Conservation (phyloP, 371 early-diverging fungal genomes). For the Sporodiniella umbellata region DNA sequence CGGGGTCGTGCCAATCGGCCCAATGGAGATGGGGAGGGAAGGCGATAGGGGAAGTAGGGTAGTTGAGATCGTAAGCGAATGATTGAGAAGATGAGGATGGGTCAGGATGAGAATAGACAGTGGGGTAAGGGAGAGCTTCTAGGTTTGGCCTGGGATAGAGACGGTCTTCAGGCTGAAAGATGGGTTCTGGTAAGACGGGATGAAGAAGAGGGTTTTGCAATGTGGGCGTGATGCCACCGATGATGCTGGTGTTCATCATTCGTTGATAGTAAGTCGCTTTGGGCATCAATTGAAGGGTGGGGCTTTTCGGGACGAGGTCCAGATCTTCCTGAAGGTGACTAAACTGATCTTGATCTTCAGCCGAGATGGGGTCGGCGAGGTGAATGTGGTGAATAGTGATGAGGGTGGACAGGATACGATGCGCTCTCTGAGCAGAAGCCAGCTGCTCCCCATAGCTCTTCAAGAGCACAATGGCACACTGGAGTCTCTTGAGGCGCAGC, state of each 20-base stretch:
- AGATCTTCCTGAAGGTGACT: background rate
- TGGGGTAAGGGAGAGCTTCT: background rate
- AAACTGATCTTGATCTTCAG: conserved; percentile 4
- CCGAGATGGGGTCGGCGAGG: background rate
- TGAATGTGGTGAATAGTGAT: conserved; percentile 26
- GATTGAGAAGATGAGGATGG: background rate
- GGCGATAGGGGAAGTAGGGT: background rate
- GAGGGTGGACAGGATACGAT: conserved; percentile 33
- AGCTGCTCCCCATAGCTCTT: conserved; percentile 22
- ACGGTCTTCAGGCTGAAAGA: background rate
- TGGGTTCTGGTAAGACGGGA: background rate
- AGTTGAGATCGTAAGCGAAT: background rate
- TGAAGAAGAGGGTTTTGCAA: conserved; percentile 16
- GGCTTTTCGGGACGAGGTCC: background rate
- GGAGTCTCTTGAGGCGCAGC: conserved; percentile 12
- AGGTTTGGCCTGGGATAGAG: background rate
- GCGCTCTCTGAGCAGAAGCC: conserved; percentile 28
- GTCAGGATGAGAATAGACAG: background rate
- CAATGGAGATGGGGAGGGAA: conserved; percentile 6
- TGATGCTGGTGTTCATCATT: conserved; percentile 40
- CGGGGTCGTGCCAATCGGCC: conserved; percentile 1
- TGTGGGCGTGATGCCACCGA: conserved; percentile 46
- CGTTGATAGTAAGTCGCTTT: conserved; percentile 38
- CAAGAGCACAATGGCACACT: conserved; percentile 22
- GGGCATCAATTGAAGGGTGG: conserved; percentile 13